Evolutionary conservation across 2,329 filamentous ascomycete species (phyloP).

Genomic region (Aspergillus sergii): DNA sequence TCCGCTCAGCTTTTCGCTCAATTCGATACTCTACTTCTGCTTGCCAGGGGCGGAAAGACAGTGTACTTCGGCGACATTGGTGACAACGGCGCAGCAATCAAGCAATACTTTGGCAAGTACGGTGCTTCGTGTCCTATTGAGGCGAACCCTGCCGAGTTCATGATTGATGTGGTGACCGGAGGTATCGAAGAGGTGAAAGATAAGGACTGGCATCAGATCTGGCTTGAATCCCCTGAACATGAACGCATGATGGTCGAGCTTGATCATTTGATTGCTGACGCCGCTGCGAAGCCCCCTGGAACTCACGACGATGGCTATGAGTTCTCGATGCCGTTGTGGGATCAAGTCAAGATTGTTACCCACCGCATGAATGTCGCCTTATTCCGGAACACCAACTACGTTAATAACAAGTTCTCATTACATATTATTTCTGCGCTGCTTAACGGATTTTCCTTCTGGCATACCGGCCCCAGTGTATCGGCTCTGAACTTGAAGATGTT

Average conservation of each 20-base stretch:
- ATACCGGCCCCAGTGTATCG: conserved; percentile 62
- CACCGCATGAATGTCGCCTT: conserved; percentile 67
- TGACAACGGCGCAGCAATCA: conserved; percentile 63
- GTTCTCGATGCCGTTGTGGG: conserved; percentile 65
- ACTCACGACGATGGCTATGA: conserved; percentile 52
- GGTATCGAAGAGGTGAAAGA: conserved; percentile 44
- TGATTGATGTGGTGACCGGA: conserved; percentile 55
- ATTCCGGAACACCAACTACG: conserved; percentile 68
- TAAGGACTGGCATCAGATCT: conserved; percentile 72
- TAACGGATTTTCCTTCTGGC: conserved; percentile 64
- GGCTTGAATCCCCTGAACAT: conserved; percentile 66
- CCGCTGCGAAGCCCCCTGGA: conserved; percentile 45
- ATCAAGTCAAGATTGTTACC: conserved; percentile 67
- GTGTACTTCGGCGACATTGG: conserved; percentile 72
- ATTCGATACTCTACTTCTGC: conserved; percentile 69
- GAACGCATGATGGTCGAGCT: conserved; percentile 63
- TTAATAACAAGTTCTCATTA: conserved; percentile 64
- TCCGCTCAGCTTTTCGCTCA: conserved; percentile 67
- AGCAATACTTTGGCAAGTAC: conserved; percentile 66
- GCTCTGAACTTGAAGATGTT: conserved; percentile 76
- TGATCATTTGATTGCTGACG: conserved; percentile 58
- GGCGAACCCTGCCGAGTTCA: conserved; percentile 64
- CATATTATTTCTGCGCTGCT: conserved; percentile 55
- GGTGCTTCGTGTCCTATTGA: conserved; percentile 64
- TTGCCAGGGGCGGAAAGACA: conserved; percentile 67